Base-by-base conservation (phyloP, 116 monocot species). In the Posidonia oceanica region DNA sequence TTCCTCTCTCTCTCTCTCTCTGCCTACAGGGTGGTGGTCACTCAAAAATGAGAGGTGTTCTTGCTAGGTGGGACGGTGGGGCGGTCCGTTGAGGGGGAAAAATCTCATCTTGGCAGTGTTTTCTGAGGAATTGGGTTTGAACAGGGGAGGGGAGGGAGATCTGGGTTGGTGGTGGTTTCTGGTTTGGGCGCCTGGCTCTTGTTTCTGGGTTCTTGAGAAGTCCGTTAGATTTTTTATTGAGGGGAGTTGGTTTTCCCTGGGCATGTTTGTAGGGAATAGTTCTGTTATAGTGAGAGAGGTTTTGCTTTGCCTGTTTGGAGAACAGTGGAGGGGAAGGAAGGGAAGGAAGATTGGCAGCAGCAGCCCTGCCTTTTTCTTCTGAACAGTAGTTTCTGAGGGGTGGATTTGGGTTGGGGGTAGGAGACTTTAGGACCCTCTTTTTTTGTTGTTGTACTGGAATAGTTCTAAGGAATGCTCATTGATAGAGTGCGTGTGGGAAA, bases 401-500 rank as follows among this genome's bases (percentile, higher is more conserved):
- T 64, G 7, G 2, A n/a, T 58, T 58, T 58, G 16, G 17, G 15
- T 16, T 58, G 21, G n/a, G 64, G 39, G 40, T 38, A 40, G 40
- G 64, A 10, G 39, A 17, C 61, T 64, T 65, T 20, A 18, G 65
- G 38, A 64, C 8, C 48, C 48, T 48, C 40, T 64, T 40, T 10
- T 58, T 58, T 29, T n/a, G n/a, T n/a, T n/a, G n/a, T 61, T 23
- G 61, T 61, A 54, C 68, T 29, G 52, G 54, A 53, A 53, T 54
- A 54, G 37, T 53, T 53, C 7, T n/a, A 54, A 68, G 36, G 68
- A 68, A 68, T 68, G 52, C 48, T 68, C 54, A 68, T 23, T 36
- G 68, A 42, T 10, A 7, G 41, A 66, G 6, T 39, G 39, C 7
- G 1, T 14, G 37, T 36, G 61, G 61, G 36, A 36, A 12, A 61